Conservation (phyloP, 257 asterid genomes). For the Solanum commersonii region DNA sequence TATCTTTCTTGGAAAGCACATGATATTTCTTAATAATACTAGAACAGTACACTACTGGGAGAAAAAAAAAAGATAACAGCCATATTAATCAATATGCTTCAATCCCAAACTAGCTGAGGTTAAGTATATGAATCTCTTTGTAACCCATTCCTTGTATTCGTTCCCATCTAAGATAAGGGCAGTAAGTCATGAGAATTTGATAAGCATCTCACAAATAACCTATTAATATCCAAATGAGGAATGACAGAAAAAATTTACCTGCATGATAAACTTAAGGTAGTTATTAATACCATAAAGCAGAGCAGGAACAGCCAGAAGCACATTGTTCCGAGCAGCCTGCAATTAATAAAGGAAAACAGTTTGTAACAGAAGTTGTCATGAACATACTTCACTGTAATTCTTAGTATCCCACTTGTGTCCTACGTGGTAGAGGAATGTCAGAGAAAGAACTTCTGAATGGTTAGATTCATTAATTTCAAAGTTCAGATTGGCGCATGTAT, state of each 20-base stretch:
- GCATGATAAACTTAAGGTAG: constrained; percentile 87
- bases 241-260: constrained; percentile 32
- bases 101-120: neutral
- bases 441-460: neutral
- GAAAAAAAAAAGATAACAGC: neutral
- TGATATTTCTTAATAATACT: neutral
- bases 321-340: constrained; percentile 91
- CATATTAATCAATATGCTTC: neutral
- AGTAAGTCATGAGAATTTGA: neutral
- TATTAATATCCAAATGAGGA: neutral
- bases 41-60: neutral
- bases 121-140: neutral
- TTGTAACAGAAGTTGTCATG: neutral
- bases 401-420: neutral
- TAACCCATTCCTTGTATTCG: no score
- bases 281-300: constrained; percentile 87
- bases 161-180: neutral
- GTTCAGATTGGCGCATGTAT: neutral
- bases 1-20: neutral
- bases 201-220: neutral
- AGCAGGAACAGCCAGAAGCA: constrained; percentile 92
- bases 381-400: neutral
- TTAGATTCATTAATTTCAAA: neutral
- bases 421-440: neutral
- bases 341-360: constrained; percentile 4